Base-by-base conservation (phyloP, 2,329 filamentous ascomycete species). In the Penicillium sp. region DNA sequence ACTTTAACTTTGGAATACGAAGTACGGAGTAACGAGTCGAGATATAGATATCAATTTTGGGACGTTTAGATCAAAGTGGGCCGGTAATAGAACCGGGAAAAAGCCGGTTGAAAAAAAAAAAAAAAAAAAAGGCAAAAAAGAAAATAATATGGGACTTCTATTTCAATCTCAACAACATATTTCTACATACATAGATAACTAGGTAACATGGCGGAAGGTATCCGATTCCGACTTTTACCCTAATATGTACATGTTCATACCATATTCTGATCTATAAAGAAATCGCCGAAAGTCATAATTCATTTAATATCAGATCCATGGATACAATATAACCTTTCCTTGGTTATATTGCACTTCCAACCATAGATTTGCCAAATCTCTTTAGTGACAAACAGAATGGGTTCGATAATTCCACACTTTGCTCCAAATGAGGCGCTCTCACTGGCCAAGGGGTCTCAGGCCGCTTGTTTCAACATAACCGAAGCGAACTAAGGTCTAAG, bases 401-500 rank as follows among this genome's bases (percentile, higher is more conserved):
- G 13, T 24, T 10, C 24, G 20, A 24, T 8, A 24, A 14, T 24
- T 22, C 38, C 20, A 13, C 3, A 20, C 5, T 22, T 29, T 29
- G 16, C 10, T 18, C 24, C 35, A 38, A 39, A 42, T 32, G 32
- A 29, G 34, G 42, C 45, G 3, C 6, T 26, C 32, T n/a, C 44
- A 47, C 31, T 24, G 31, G 32, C 32, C 4, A 7, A 34, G 32
- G 32, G 26, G 34, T 44, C 29, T 38, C 32, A 24, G 50, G 20
- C 44, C 31, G 38, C 50, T 64, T 61, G 55, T 60, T 59, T 29
- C 26, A 56, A 43, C 50, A 37, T 59, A 60, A 56, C 58, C 55
- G 55, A 64, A 54, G 59, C 46, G 49, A 44, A 51, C 34, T 38
- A 39, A 35, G 20, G 22, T 55, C 51, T 65, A 63, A 65, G 63